A percentile compares a stretch with the other conserved stretches of the same genome.
Conservation (phyloP, 495 filamentous ascomycete species). For the Venustampulla echinocandica region DNA sequence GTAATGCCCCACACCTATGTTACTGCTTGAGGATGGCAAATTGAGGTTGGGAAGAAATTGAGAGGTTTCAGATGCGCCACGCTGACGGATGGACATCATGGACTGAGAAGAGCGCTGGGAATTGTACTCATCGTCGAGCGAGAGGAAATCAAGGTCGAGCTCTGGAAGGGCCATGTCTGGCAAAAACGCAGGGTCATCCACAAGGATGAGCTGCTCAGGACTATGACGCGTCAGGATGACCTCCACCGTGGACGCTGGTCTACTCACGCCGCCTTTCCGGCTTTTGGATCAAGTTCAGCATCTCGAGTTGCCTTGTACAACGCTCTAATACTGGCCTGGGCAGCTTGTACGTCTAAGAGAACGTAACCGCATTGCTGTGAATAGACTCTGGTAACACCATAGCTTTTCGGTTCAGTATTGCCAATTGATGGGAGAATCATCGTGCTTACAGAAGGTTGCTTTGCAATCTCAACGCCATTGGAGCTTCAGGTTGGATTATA, state of each 20-base stretch:
- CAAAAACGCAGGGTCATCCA: constrained; percentile 81
- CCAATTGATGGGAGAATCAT: constrained; percentile 11
- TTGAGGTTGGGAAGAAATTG: constrained; percentile 20
- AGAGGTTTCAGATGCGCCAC: constrained; percentile 21
- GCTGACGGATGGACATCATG: constrained; percentile 26
- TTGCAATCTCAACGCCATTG: constrained; percentile 87
- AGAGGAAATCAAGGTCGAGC: constrained; percentile 47
- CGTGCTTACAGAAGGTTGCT: constrained; percentile 59
- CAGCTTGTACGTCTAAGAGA: constrained; percentile 67
- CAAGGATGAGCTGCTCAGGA: constrained; percentile 66
- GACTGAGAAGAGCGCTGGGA: constrained; percentile 30
- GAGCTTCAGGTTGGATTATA: constrained; percentile 74
- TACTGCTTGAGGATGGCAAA: constrained; percentile 18
- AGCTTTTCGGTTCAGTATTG: constrained; percentile 34
- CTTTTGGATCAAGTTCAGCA: constrained; percentile 57
- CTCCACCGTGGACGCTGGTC: neutral
- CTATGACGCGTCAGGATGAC: constrained; percentile 34
- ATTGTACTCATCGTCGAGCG: constrained; percentile 24
- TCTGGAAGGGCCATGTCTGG: constrained; percentile 54
- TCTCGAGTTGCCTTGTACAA: constrained; percentile 43
- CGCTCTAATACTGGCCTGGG: constrained; percentile 61
- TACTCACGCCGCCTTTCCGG: constrained; percentile 62
- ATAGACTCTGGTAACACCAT: constrained; percentile 77
- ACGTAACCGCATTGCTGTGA: constrained; percentile 81
- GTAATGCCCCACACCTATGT: constrained; percentile 9